Base-by-base conservation (phyloP, 805 yeast species). In the Metschnikowia koreensis region DNA sequence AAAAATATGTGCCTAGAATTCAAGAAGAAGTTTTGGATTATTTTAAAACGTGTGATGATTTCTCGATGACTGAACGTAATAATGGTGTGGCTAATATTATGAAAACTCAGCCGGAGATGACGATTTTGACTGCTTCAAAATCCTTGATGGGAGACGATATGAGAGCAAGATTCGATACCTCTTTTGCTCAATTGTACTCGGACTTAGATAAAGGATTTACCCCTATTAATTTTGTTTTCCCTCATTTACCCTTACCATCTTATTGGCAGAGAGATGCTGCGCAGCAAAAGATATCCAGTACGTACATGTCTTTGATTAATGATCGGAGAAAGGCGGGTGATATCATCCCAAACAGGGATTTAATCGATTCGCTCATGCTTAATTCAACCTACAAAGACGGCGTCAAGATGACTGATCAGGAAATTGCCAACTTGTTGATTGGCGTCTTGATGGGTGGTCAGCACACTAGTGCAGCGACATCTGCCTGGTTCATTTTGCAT, bases 361-460 rank as follows among this genome's bases (percentile, higher is more conserved):
- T 94, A 67, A 84, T 94, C 60, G 98, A 93, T 68, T 80, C 94
- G 15, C 80, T 91, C 67, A 82, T 94, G 89, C 81, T 83, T 61
- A 79, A 76, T 61, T 86, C 92, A 40, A 83, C 89, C 53, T 94
- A 94, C 75, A 92, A 89, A 69, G 98, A 94, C 67, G 99, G 99
- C 62, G 84, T 85, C 45, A 79, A 80, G 65, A 92, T 94, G 97
- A 86, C 97, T 28, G 99, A 94, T 69, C 85, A 86, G 68, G 96
- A 94, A 74, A 90, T 94, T 65, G 94, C 98, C 46, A 88, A 92
- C 71, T 77, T 94, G 69, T 76, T 91, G 69, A 93, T 94, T 70
- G 99, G 98, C 70, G 87, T 94, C 50, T 79, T 94, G 55, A 94
- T 94, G 99, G 99, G 99, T 64, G 99, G 99, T 57, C 99, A 94